Evolutionary conservation across 2,329 filamentous ascomycete genomes (phyloP).

Genomic region (Pseudogymnoascus verrucosus): DNA sequence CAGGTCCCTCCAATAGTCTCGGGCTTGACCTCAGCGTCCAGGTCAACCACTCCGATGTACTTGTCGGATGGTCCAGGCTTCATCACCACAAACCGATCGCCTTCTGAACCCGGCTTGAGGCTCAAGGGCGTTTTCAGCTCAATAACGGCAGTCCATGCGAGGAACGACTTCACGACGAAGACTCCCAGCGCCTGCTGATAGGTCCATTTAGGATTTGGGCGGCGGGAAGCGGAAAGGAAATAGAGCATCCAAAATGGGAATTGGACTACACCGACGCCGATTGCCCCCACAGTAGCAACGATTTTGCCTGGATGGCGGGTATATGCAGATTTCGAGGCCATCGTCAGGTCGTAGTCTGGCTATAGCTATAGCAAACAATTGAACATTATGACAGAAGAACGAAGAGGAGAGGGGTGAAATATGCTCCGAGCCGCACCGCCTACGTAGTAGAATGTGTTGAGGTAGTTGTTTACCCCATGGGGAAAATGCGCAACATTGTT

Average conservation of each 20-base stretch:
- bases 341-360: neutral
- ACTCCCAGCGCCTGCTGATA: neutral
- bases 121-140: neutral
- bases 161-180: neutral
- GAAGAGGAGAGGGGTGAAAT: neutral
- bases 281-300: neutral
- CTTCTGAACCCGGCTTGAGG: neutral
- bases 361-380: neutral
- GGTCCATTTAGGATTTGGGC: neutral
- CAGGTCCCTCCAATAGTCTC: conserved; percentile 26
- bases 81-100: neutral
- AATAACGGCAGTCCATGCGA: neutral
- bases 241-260: conserved; percentile 1
- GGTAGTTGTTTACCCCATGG: neutral
- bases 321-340: neutral
- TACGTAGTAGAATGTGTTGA: neutral
- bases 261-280: neutral
- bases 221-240: neutral
- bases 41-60: conserved; percentile 3
- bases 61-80: neutral
- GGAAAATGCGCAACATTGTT: neutral
- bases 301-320: neutral
- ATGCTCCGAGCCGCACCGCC: neutral
- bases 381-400: neutral
- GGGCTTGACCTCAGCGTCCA: conserved; percentile 12